Evolutionary conservation across 768 basidiomycete genomes (phyloP).

Genomic region (Trametes meyenii): DNA sequence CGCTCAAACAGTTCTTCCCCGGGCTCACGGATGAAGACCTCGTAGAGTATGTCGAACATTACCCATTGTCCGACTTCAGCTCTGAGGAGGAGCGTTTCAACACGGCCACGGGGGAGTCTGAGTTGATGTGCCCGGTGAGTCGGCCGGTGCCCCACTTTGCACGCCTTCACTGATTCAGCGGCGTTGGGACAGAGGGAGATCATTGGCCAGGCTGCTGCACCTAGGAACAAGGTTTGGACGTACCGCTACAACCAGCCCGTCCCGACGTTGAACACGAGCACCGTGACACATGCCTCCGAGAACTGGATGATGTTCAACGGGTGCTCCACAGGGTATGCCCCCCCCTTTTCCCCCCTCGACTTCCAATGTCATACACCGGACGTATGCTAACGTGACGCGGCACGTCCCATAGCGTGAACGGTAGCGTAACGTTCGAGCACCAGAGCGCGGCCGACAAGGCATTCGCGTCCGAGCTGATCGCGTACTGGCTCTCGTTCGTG

Average conservation of each 20-base stretch:
- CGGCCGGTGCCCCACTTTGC: constrained; percentile 6
- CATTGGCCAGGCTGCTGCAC: constrained; percentile 46
- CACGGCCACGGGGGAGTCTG: constrained; percentile 51
- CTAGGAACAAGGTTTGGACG: constrained; percentile 45
- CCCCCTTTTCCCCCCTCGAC: constrained; percentile 15
- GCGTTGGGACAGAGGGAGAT: constrained; percentile 38
- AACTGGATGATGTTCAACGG: constrained; percentile 74
- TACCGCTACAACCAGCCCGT: constrained; percentile 64
- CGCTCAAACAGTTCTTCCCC: constrained; percentile 49
- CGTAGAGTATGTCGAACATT: constrained; percentile 42
- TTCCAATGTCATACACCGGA: not conserved
- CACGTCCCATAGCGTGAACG: constrained; percentile 41
- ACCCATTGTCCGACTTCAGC: constrained; percentile 48
- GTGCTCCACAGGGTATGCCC: constrained; percentile 54
- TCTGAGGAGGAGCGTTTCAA: constrained; percentile 45
- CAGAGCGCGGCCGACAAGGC: constrained; percentile 49
- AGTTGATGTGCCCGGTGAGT: constrained; percentile 54
- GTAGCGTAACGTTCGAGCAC: constrained; percentile 51
- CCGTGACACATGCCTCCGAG: constrained; percentile 56
- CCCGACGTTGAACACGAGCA: constrained; percentile 40
- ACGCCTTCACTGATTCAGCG: not conserved
- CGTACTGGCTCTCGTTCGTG: constrained; percentile 70
- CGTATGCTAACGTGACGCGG: not conserved
- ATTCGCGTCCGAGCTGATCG: constrained; percentile 62
- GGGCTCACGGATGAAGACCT: constrained; percentile 44